Base-by-base conservation (phyloP, 2,329 filamentous ascomycete genomes). In the Monosporascus sp. region DNA sequence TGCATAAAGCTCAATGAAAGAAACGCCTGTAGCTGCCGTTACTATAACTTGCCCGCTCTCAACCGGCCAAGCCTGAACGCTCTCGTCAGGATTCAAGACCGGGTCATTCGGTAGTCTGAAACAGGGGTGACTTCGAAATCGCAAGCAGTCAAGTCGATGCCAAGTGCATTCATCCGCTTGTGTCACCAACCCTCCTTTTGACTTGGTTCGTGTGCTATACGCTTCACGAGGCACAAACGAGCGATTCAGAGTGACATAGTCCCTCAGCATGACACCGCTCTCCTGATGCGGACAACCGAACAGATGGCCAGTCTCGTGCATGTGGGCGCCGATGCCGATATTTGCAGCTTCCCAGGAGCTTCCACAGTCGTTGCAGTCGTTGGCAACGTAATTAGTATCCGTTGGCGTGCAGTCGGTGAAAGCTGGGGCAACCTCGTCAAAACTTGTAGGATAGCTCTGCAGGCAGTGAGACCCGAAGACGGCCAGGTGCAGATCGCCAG, bases 321-420 rank as follows among this genome's bases (percentile, higher is more conserved):
- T 71, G 69, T 97, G 93, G 9, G 90, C 92, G 7, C 93, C 93
- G 58, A 97, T 95, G 31, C 92, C 92, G 55, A 96, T 88, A 62
- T 93, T 96, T 25, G 90, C 91, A n/a, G 91, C 85, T 68, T 97
- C 93, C 93, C 93, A 97, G 47, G 85, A 94, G 66, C 89, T 96
- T 24, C 92, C 92, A 6, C 86, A 86, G 60, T 96, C 89, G 61
- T 88, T 88, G 68, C 85, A 90, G 67, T 96, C 90, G 63, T 97
- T 96, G 17, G 88, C 88, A 38, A 96, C 84, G 61, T 82, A 81
- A 39, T 83, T 81, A 9, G 85, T 89, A 66, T 97, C 90, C 0
- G 91, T 97, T 34, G 86, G 84, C 3, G 92, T 96, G 69, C 91
- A 96, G 70, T 97, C 92, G 17, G 83, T 87, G 63, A 97, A 96